These are phyloP conservation scores for Rheum nobile DNA, from an alignment of 148 eudicot species.

Conservation along the genomic window DNA sequence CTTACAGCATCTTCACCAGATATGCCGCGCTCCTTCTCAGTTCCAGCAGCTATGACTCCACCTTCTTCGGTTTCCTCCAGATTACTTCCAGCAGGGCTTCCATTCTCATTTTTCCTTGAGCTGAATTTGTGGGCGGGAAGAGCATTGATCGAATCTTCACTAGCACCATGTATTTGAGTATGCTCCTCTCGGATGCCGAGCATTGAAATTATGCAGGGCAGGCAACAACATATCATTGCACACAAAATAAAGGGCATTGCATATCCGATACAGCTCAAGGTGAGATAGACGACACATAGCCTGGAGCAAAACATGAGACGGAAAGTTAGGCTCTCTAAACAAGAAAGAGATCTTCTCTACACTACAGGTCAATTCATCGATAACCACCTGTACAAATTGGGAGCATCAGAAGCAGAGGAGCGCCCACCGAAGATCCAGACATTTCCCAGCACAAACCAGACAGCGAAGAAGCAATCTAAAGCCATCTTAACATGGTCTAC, in stretches of 20 bases:
- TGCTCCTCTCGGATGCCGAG: conserved; percentile 38
- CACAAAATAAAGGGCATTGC: conserved; percentile 48
- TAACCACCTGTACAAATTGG: conserved; percentile 39
- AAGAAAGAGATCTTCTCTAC: neutral
- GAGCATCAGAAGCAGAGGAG: conserved; percentile 42
- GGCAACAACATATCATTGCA: conserved; percentile 45
- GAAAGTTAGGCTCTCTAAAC: neutral
- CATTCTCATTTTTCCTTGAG: conserved; percentile 19
- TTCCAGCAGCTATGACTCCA: conserved; percentile 25
- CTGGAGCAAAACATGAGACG: conserved; percentile 17
- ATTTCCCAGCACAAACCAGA: conserved; percentile 50
- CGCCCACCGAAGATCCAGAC: conserved; percentile 49
- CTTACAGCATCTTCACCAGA: conserved; percentile 51
- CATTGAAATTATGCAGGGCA: conserved; percentile 43
- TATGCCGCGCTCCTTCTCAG: conserved; percentile 36
- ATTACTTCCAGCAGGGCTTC: no score
- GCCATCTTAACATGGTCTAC: conserved; percentile 44
- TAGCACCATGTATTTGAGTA: conserved; percentile 33
- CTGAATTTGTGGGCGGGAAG: conserved; percentile 36
- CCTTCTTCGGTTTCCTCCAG: conserved; percentile 24
- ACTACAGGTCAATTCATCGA: neutral
- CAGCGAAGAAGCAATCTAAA: conserved; percentile 50
- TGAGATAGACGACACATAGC: conserved; percentile 39
- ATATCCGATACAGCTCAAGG: conserved; percentile 40
- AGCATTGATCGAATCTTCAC: conserved; percentile 40